phyloP scores from a whole-genome alignment of 768 basidiomycete genomes.

The Leucocoprinus birnbaumii region DNA sequence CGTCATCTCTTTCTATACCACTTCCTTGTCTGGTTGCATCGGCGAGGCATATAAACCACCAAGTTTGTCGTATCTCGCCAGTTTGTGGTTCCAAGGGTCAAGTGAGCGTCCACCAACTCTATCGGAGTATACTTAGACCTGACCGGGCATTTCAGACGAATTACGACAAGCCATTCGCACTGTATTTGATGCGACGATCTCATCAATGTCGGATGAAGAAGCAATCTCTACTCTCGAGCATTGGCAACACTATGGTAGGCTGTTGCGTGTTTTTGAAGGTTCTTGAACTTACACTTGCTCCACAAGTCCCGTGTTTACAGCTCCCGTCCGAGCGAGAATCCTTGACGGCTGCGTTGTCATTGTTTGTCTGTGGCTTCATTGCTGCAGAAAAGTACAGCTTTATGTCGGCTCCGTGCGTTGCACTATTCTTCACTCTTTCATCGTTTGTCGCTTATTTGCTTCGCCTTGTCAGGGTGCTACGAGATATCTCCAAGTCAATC shows the following conservation, averaged over 20 bases:
- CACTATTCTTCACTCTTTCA: background rate
- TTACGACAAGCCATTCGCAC: slow-evolving; percentile 73
- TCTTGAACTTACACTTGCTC: background rate
- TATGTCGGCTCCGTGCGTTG: slow-evolving; percentile 63
- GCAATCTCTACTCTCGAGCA: slow-evolving; percentile 54
- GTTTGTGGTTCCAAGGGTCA: slow-evolving; percentile 72
- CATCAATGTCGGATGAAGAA: slow-evolving; percentile 65
- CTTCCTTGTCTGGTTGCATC: slow-evolving; percentile 60
- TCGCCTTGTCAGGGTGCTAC: slow-evolving; percentile 54
- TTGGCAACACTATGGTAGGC: slow-evolving; percentile 64
- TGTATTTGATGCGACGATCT: slow-evolving; percentile 76
- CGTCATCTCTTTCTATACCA: slow-evolving; percentile 78
- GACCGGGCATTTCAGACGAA: slow-evolving; percentile 46
- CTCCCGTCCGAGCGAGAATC: slow-evolving; percentile 59
- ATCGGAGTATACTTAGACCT: background rate
- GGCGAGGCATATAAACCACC: slow-evolving; percentile 64
- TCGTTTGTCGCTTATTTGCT: slow-evolving; percentile 2
- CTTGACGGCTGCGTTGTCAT: slow-evolving; percentile 57
- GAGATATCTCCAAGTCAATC: slow-evolving; percentile 84
- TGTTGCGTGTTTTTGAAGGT: background rate
- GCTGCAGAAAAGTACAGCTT: slow-evolving; percentile 78
- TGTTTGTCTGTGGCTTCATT: slow-evolving; percentile 82
- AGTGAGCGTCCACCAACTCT: slow-evolving; percentile 40
- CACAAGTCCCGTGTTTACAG: slow-evolving; percentile 59
- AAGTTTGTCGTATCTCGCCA: slow-evolving; percentile 69